Evolutionary conservation across 495 filamentous ascomycete genomes (phyloP), one percentile per base, ranked within the genome.

Genomic region (Recurvomyces mirabilis): DNA sequence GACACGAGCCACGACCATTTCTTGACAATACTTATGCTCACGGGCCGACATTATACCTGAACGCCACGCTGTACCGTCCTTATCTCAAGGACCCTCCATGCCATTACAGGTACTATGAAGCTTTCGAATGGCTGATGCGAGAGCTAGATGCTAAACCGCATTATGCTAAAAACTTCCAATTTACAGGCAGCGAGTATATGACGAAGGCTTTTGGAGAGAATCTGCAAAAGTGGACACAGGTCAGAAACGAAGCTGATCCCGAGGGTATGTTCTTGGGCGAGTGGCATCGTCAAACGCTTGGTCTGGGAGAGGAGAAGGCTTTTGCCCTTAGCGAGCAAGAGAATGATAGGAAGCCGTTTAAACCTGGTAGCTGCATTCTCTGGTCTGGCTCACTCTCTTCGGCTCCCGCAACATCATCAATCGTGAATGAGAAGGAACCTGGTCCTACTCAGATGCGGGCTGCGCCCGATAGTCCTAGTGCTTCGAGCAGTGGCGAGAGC

Each of bases 91-190:
- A 95, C 58, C 88, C 89, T 15, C 81, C 86, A 1, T 82, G 81
- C 60, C 69, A 64, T 39, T 67, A 73, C 43, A 73, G 87, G 22
- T 98, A 94, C 64, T 96, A 95, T 60, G 69, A 84, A 59, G 91
- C 85, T 1, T 95, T 98, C 49, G 91, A 98, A 68, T 91, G 78
- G 69, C 77, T 98, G 36, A 96, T 96, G 91, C 78, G 78, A 25
- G 84, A 94, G 39, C 65, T 93, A 43, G 85, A 82, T 42, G 91
- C 85, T n/a, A 70, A 72, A 36, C 91, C 91, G 24, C 91, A 98
- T 62, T 98, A 91, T 87, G 91, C 93, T 5, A 98, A 98, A 72
- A 94, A 94, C 55, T 96, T 94, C 62, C 65, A 68, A 21, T 71
- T 74, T 13, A 69, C 70, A 12, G 64, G 66, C 1, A 68, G 71